Evolutionary conservation across 208 protist species (phyloP).

Genomic region (Porcisia deanei): DNA sequence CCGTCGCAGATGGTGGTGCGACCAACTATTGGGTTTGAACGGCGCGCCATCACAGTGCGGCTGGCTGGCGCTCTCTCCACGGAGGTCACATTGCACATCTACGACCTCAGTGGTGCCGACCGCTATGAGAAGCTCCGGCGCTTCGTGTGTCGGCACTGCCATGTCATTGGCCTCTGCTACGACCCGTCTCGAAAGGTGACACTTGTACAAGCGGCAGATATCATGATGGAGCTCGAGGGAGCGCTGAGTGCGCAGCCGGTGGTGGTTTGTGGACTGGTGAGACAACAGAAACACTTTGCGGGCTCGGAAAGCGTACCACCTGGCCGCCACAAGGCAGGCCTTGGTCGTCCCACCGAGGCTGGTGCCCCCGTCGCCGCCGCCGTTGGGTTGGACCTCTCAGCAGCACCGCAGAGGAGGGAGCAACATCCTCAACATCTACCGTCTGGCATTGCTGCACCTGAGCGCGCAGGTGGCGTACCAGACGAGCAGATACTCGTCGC

Average conservation of each 20-base stretch:
- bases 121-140: constrained; percentile 76
- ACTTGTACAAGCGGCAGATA: constrained; percentile 76
- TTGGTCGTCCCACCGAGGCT: background rate
- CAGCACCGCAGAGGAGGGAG: background rate
- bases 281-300: background rate
- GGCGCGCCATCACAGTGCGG: constrained; percentile 42
- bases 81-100: constrained; percentile 68
- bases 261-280: constrained; percentile 73
- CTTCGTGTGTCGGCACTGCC: constrained; percentile 75
- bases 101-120: constrained; percentile 64
- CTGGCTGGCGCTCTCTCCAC: constrained; percentile 48
- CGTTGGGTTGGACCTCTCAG: background rate
- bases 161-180: constrained; percentile 82
- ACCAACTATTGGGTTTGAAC: constrained; percentile 68
- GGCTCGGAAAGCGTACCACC: background rate
- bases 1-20: constrained; percentile 22
- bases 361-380: background rate
- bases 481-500: background rate
- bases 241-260: constrained; percentile 76
- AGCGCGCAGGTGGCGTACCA: no score
- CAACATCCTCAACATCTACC: background rate
- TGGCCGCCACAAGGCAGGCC: background rate
- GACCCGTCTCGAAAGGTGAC: constrained; percentile 69
- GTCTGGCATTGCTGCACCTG: background rate
- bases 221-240: constrained; percentile 77